A percentile compares a stretch with the other conserved stretches of the same genome.
These are phyloP conservation scores for Apiospora sp. DNA, from an alignment of 2,329 filamentous ascomycete genomes.

Conservation along the genomic window DNA sequence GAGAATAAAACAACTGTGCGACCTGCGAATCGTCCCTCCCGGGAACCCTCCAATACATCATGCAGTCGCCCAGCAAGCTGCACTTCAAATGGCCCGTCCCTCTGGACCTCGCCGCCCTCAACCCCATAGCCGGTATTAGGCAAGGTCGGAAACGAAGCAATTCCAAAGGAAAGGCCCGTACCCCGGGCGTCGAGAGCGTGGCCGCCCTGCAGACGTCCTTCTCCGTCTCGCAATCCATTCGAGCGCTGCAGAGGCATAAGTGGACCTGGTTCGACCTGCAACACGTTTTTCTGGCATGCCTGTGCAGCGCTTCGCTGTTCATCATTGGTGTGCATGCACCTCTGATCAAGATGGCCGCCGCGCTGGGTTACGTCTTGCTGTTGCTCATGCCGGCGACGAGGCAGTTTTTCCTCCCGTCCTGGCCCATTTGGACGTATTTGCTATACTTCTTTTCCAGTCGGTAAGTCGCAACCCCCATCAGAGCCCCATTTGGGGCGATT, in stretches of 20 bases:
- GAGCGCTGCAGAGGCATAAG: slow-evolving; percentile 76
- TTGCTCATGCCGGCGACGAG: slow-evolving; percentile 84
- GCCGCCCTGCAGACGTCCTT: slow-evolving; percentile 82
- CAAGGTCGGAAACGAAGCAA: slow-evolving; percentile 25
- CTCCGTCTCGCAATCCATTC: slow-evolving; percentile 79
- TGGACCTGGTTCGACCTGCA: slow-evolving; percentile 88
- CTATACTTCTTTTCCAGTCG: slow-evolving; percentile 92
- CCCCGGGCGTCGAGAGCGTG: slow-evolving; percentile 62
- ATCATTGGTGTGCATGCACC: slow-evolving; percentile 82
- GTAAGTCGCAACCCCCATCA: slow-evolving; percentile 63
- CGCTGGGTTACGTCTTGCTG: slow-evolving; percentile 72
- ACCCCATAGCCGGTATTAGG: not conserved
- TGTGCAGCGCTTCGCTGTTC: slow-evolving; percentile 82
- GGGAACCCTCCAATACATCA: not conserved
- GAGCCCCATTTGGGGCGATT: not conserved
- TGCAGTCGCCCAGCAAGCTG: slow-evolving; percentile 25
- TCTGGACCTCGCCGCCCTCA: slow-evolving; percentile 23
- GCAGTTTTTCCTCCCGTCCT: slow-evolving; percentile 89
- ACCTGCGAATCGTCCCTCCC: not conserved
- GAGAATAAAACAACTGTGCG: not conserved
- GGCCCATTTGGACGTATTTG: slow-evolving; percentile 86
- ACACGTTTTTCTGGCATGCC: slow-evolving; percentile 76
- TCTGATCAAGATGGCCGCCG: slow-evolving; percentile 76
- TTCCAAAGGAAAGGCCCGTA: slow-evolving; percentile 22
- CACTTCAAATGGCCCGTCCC: slow-evolving; percentile 28